These are phyloP conservation scores for Xerocomellus amylosporus DNA, from an alignment of 768 basidiomycete species.

Conservation along the genomic window DNA sequence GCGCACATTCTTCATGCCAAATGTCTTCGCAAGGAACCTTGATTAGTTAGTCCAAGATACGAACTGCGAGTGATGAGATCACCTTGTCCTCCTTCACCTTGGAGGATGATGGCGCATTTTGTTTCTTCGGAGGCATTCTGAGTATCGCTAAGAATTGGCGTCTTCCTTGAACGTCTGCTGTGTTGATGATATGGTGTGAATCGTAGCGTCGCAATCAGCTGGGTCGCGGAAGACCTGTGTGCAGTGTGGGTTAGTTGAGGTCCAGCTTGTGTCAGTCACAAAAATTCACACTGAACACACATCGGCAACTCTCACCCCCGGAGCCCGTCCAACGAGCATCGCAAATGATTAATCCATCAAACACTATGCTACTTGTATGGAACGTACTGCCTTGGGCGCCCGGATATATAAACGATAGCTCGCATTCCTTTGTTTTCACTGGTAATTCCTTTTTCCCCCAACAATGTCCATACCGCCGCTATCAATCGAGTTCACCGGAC, in stretches of 20 bases:
- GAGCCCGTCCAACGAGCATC: not conserved
- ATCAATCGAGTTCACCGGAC: not conserved
- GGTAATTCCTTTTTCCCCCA: not conserved
- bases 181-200: not conserved
- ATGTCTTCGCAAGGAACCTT: constrained; percentile 55
- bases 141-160: not conserved
- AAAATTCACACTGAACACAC: not conserved
- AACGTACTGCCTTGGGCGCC: not conserved
- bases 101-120: constrained; percentile 52
- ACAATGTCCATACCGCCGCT: constrained; percentile 1
- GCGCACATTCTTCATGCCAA: constrained; percentile 85
- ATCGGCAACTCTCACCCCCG: not conserved
- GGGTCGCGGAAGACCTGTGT: not conserved
- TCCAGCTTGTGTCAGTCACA: not conserved
- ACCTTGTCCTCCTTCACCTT: constrained; percentile 86
- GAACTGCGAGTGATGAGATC: constrained; percentile 20
- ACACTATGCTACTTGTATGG: not conserved
- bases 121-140: constrained; percentile 81
- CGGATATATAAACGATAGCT: constrained; percentile 11
- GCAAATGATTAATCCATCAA: not conserved
- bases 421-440: not conserved
- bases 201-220: not conserved
- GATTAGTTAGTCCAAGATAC: constrained; percentile 25
- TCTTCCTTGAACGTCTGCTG: not conserved
- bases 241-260: not conserved